Evolutionary conservation across 2,329 filamentous ascomycete genomes (phyloP), one percentile per base, ranked within the genome.

Genomic region (Corinectria fuckeliana): DNA sequence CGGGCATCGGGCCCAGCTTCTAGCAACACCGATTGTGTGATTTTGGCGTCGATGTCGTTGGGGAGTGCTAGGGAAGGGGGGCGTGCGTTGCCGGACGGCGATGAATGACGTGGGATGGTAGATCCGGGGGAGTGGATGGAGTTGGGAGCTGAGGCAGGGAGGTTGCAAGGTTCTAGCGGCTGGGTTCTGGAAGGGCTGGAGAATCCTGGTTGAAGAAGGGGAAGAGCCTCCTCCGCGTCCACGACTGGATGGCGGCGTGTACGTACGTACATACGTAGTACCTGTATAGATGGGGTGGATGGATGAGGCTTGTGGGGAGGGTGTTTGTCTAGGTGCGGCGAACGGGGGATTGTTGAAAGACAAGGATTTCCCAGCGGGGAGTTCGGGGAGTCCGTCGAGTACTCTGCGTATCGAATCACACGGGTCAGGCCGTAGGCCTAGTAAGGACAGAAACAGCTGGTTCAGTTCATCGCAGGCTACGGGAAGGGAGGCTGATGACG

Each of bases 21-120:
- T 4, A 28, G 21, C 18, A 25, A 34, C 14, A 34, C 21, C 48
- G 42, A 69, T 70, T 69, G 68, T 70, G 68, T 69, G 64, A 70
- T 70, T 70, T 70, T 70, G 64, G 67, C 59, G 62, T 61, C 53
- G 41, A 69, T 70, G 67, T 70, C 59, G 67, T 48, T 32, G 56
- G 16, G 13, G 26, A 32, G 26, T 28, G 13, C 23, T 18, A 18
- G 16, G 32, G 20, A 18, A n/a, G 32, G 20, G 50, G 23, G 45
- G 39, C 8, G 16, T 36, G n/a, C n/a, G n/a, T n/a, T n/a, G 32
- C 32, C n/a, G 7, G 7, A 36, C n/a, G 7, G 32, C 7, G n/a
- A 4, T 11, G 42, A 53, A 66, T 69, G 67, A 69, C 62, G 65
- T 62, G 42, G 50, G 20, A 34, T 34, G 10, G 51, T 62, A 58